Base-by-base conservation (phyloP, 768 basidiomycete genomes). In the Terana coerulea region DNA sequence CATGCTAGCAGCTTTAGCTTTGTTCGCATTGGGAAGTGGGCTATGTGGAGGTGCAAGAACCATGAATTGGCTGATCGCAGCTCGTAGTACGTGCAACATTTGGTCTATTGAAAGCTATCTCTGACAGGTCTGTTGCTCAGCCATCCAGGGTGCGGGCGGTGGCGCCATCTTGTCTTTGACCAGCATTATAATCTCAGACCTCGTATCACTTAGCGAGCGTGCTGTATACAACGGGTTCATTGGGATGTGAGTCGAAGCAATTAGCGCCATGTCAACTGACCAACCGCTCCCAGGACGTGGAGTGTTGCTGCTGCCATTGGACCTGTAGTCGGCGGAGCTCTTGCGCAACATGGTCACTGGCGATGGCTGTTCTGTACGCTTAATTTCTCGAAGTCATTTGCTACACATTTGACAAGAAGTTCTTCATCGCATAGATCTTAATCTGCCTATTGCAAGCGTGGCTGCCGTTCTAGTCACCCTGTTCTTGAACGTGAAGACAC, bases 41-140 rank as follows among this genome's bases (percentile, higher is more conserved):
- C 24, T 76, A 1, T 65, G 64, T 17, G 75, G 72, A 0, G 61
- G 68, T 0, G 73, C 73, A 0, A 55, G 67, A 34, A 69, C 40
- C 40, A 73, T 76, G 72, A 50, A 56, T 3, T 67, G 68, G 66
- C 54, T 73, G 1, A 74, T 77, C 36, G 71, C 65, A 5, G 72
- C 67, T 0, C 56, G 75, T 22, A 62, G 53, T 54, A 45, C 21
- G 53, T 48, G 3, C 35, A 8, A 25, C 12, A 5, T 7, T 26
- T 30, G 17, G 21, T n/a, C 17, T 3, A 30, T 28, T n/a, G 45
- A 12, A 33, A 8, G 33, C 30, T 12, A 14, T 31, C 14, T 29
- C 19, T 31, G 28, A 7, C 24, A 28, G 15, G 12, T 30, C 3
- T 9, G 28, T 47, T 11, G 14, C 37, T 19, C 35, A 54, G 52